phyloP scores from a whole-genome alignment of 2,329 filamentous ascomycete species.

The Beauveria pseudobassiana region DNA sequence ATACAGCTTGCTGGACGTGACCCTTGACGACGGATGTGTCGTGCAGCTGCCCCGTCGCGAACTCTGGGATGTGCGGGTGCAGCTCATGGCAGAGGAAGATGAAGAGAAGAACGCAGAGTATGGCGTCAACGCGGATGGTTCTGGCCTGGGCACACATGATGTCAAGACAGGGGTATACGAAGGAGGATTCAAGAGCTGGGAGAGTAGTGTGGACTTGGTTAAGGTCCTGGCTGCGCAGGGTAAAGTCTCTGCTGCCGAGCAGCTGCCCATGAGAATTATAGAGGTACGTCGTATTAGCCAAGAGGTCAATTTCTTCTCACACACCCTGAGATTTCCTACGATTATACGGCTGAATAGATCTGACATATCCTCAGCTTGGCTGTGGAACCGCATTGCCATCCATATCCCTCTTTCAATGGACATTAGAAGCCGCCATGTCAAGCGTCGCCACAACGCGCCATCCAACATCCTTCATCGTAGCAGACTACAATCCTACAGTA shows the following conservation, averaged over 20 bases:
- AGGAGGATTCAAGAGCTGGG: conserved; percentile 85
- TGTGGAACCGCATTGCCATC: conserved; percentile 72
- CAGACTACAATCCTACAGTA: conserved; percentile 75
- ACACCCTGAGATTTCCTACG: not conserved
- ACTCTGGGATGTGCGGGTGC: conserved; percentile 73
- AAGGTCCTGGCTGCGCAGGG: conserved; percentile 50
- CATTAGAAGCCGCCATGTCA: conserved; percentile 18
- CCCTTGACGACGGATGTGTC: conserved; percentile 44
- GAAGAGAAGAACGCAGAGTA: conserved; percentile 30
- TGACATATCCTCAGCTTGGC: conserved; percentile 49
- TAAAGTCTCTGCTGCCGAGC: conserved; percentile 24
- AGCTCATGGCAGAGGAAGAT: conserved; percentile 69
- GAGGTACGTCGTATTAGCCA: conserved; percentile 40
- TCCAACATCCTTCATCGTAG: conserved; percentile 54
- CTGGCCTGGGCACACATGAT: conserved; percentile 60
- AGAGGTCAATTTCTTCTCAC: too few relatives aligned
- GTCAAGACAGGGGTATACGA: conserved; percentile 78
- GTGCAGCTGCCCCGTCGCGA: conserved; percentile 63
- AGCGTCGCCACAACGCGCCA: not conserved
- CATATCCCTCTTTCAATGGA: conserved; percentile 62
- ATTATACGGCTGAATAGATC: not conserved
- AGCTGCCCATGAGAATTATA: conserved; percentile 37
- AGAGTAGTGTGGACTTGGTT: conserved; percentile 74
- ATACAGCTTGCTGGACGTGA: conserved; percentile 54
- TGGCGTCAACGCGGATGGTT: conserved; percentile 28